Evolutionary conservation across 192 early-diverging fungal species (phyloP), one percentile per base, ranked within the genome.

Genomic region (Rhizophagus prolifer): DNA sequence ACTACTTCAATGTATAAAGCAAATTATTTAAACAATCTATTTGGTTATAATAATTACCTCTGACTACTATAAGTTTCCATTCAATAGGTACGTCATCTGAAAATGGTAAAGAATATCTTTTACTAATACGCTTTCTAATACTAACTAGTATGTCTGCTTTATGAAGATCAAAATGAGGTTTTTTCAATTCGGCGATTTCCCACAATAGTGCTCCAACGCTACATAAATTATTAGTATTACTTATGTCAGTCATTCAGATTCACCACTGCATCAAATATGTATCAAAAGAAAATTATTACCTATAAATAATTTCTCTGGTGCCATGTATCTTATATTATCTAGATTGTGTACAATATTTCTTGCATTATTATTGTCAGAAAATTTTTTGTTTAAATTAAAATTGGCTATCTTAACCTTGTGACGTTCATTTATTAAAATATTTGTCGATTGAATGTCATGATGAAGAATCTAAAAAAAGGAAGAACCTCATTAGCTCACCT

Each of bases 291-390:
- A 41, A 41, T 41, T 41, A 41, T 59, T 63, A 74, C 73, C 73
- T 63, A 13, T 74, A 61, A 44, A 26, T 26, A 63, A 64, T 64
- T 64, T 28, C 13, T 64, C 62, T n/a, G 62, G 62, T 9, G 65
- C 70, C 70, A 72, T 72, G 12, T 58, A 72, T n/a, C 70, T 50
- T 16, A 72, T 31, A 72, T 72, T 72, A 10, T 58, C 54, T 12
- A 72, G 9, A 34, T 50, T 72, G 7, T n/a, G 26, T 0, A 14
- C 9, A 34, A 72, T 58, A 58, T 72, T 72, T 72, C 50, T 72
- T 1, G 70, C 59, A 21, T 23, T 26, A 9, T 72, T 72, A 21
- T 23, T 26, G 19, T 72, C 70, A 9, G 25, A 12, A 31, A 72
- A 72, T 26, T 26, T 38, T 38, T 34, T 34, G 14, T 19, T 38